Base-by-base conservation (phyloP, 2,329 filamentous ascomycete species). In the Sporothrix luriei region DNA sequence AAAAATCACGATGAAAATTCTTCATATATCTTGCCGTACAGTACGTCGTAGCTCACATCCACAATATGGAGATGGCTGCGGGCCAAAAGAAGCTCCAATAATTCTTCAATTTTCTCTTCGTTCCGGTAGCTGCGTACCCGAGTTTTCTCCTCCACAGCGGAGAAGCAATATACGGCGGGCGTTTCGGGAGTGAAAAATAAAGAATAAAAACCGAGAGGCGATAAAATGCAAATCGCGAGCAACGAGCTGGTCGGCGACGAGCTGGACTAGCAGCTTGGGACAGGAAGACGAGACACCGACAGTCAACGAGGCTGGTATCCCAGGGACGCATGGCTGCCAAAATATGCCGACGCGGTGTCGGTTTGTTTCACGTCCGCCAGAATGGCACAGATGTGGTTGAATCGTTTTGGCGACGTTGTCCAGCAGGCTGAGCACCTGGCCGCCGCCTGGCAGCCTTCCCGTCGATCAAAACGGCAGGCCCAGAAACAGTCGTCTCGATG, bases 21-120 rank as follows among this genome's bases (percentile, higher is more conserved):
- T 14, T 13, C 48, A 6, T 49, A n/a, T 7, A 43, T 55, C 26
- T 46, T 21, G 13, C 65, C 65, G 48, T 33, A 57, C 52, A 59
- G 66, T 59, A 68, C 26, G 24, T 68, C 52, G 66, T 59, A 68
- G 43, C 38, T 68, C 52, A 68, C 66, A 68, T 68, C 66, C 66
- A 68, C 52, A 52, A 68, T 68, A 61, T 61, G 66, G 66, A 68
- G 54, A 51, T 51, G 54, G 52, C 54, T 68, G 21, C 26, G 33
- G 2, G 62, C 43, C n/a, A 52, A 51, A 3, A 51, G 40, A 51
- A 14, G 14, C 43, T 38, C 29, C 21, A 29, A 21, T n/a, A 24
- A 24, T 65, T 38, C 62, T 51, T 65, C 52, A 33, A 24, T 51
- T 68, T 67, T 68, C 55, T 66, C n/a, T 24, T 26, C 21, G 19